Conservation (phyloP, 148 eudicot species). For the Cornus florida region DNA sequence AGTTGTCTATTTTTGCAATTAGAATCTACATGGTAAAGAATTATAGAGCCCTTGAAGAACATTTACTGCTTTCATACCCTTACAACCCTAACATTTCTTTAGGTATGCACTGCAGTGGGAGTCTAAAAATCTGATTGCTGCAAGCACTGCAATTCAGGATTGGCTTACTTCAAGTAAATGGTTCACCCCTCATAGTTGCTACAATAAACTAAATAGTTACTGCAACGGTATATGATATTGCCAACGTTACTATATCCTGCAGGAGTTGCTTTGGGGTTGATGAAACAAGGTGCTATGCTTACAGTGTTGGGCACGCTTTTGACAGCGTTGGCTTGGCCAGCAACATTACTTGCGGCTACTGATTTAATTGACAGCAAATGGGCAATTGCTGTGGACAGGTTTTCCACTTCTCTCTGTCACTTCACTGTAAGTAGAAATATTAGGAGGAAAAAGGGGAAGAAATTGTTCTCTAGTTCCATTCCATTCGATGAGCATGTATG, state of each 20-base stretch:
- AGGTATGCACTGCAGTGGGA: slow-evolving; percentile 99
- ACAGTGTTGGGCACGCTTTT: slow-evolving; percentile 81
- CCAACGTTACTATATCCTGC: slow-evolving; percentile 24
- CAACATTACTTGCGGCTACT: slow-evolving; percentile 70
- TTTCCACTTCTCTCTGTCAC: slow-evolving; percentile 13
- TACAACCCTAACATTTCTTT: slow-evolving; percentile 18
- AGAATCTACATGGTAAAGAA: neutral
- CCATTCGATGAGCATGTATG: too few species aligned
- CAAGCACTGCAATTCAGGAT: slow-evolving; percentile 98
- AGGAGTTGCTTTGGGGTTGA: slow-evolving; percentile 77
- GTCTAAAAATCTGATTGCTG: slow-evolving; percentile 87
- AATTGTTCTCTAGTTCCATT: slow-evolving; percentile 5
- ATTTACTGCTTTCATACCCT: slow-evolving; percentile 8
- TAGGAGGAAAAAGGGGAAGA: slow-evolving; percentile 6
- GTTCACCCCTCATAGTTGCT: slow-evolving; percentile 9
- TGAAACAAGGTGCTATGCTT: slow-evolving; percentile 98
- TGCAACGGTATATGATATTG: slow-evolving; percentile 14
- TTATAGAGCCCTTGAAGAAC: neutral
- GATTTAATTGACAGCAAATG: slow-evolving; percentile 97
- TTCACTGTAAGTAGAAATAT: slow-evolving; percentile 6
- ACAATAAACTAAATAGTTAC: neutral
- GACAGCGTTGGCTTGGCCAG: slow-evolving; percentile 96
- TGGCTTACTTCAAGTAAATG: slow-evolving; percentile 90
- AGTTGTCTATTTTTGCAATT: neutral
- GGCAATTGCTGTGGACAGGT: slow-evolving; percentile 97